Percentiles rank a stretch among this genome's conserved stretches.
phyloP scores from a whole-genome alignment of 257 asterid species.

The Capsicum pubescens region DNA sequence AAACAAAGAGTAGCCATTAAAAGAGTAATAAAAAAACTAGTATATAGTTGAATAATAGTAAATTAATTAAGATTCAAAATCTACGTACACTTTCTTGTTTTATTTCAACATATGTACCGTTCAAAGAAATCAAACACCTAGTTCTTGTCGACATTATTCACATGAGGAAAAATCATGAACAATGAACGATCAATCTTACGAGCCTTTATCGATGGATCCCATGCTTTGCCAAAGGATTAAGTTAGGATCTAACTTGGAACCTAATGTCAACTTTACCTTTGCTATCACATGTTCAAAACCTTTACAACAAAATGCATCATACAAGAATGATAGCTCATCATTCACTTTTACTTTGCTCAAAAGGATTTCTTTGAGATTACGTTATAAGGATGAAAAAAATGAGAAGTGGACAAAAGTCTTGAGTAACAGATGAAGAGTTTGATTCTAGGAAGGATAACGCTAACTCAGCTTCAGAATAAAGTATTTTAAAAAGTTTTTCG shows the following conservation, averaged over 20 bases:
- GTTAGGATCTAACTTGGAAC: neutral
- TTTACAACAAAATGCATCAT: neutral
- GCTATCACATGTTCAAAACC: neutral
- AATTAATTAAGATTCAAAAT: neutral
- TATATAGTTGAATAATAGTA: too few relatives aligned
- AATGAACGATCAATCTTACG: neutral
- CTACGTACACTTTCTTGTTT: too few relatives aligned
- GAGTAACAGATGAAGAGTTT: neutral
- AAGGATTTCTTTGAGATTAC: neutral
- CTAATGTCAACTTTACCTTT: neutral
- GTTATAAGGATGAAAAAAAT: neutral
- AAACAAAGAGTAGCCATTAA: neutral
- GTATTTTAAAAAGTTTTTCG: neutral
- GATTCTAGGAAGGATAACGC: neutral
- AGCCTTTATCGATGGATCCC: neutral
- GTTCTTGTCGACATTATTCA: neutral
- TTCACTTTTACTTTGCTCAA: neutral
- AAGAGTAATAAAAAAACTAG: neutral
- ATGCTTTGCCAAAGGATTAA: too few relatives aligned
- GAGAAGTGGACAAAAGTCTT: neutral
- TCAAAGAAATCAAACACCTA: constrained; percentile 26
- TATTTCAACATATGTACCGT: constrained; percentile 10
- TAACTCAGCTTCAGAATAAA: constrained; percentile 18
- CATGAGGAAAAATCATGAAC: constrained; percentile 35
- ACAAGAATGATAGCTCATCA: neutral